Percentiles rank a stretch among this genome's conserved stretches.
Evolutionary conservation across 352 stramenopile genomes (phyloP).

Genomic region (Phytophthora meadii): DNA sequence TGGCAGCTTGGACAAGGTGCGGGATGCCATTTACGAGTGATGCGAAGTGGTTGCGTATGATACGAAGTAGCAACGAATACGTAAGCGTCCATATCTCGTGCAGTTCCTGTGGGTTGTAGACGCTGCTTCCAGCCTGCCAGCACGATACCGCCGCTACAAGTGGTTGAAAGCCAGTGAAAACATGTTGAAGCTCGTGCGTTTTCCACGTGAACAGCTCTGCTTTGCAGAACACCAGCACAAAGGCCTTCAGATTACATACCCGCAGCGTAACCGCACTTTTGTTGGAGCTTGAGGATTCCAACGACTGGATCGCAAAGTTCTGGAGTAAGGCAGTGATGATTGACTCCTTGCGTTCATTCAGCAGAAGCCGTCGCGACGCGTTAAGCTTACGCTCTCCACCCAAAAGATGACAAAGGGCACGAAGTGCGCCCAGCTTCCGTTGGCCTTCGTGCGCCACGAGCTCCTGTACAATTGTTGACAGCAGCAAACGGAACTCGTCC

Average conservation of each 20-base stretch:
- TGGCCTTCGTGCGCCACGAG: conserved; percentile 36
- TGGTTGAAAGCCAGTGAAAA: conserved; percentile 74
- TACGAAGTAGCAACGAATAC: conserved; percentile 78
- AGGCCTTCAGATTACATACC: conserved; percentile 65
- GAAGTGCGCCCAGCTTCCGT: conserved; percentile 65
- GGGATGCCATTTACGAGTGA: conserved; percentile 72
- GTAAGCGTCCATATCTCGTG: conserved; percentile 80
- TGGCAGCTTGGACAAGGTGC: conserved; percentile 72
- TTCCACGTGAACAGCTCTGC: conserved; percentile 85
- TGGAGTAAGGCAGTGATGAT: conserved; percentile 55
- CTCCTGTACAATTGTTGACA: conserved; percentile 68
- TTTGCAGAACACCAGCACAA: conserved; percentile 79
- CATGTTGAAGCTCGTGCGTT: conserved; percentile 68
- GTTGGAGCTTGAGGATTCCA: conserved; percentile 3
- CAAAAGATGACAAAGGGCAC: conserved; percentile 60
- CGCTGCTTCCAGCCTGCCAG: conserved; percentile 30
- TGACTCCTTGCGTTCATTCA: conserved; percentile 62
- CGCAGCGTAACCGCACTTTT: conserved; percentile 22
- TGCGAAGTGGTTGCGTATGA: conserved; percentile 80
- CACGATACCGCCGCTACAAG: conserved; percentile 41
- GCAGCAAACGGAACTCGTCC: conserved; percentile 71
- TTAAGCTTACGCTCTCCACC: conserved; percentile 71
- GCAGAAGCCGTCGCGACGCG: conserved; percentile 46
- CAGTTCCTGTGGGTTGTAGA: conserved; percentile 43
- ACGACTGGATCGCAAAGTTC: conserved; percentile 50